These are phyloP conservation scores for Monosporozyma yasuniensis DNA, from an alignment of 805 yeast genomes.

Conservation along the genomic window DNA sequence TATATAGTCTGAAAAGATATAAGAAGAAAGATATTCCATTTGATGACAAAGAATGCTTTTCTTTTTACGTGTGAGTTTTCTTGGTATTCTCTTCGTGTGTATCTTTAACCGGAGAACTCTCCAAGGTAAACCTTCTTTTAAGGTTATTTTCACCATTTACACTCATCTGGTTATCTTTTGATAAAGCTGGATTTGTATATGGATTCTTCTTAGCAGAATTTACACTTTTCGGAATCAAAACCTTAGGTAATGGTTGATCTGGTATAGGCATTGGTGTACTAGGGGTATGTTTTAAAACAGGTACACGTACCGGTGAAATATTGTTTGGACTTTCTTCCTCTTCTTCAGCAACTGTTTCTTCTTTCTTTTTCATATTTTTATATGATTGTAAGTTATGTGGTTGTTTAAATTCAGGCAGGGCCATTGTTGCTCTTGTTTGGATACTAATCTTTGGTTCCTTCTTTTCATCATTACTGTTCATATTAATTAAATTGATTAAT, in stretches of 20 bases:
- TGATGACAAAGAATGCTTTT: background rate
- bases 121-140: conserved; percentile 16
- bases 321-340: background rate
- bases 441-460: conserved; percentile 1
- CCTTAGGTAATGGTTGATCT: conserved; percentile 22
- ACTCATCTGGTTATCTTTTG: conserved; percentile 1
- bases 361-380: conserved; percentile 6
- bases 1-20: background rate
- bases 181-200: conserved; percentile 6
- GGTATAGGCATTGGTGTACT: conserved; percentile 25
- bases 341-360: background rate
- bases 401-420: conserved; percentile 11
- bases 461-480: background rate
- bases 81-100: background rate
- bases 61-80: conserved; percentile 1
- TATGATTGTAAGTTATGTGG: conserved; percentile 11
- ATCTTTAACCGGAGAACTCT: conserved; percentile 1
- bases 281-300: conserved; percentile 9
- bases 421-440: background rate
- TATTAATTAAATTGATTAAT: background rate
- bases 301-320: conserved; percentile 5
- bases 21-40: background rate
- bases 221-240: conserved; percentile 20
- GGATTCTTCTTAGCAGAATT: conserved; percentile 17
- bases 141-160: conserved; percentile 10